These are phyloP conservation scores for Apiospora pterosperma DNA, from an alignment of 2,329 filamentous ascomycete species.

Conservation along the genomic window DNA sequence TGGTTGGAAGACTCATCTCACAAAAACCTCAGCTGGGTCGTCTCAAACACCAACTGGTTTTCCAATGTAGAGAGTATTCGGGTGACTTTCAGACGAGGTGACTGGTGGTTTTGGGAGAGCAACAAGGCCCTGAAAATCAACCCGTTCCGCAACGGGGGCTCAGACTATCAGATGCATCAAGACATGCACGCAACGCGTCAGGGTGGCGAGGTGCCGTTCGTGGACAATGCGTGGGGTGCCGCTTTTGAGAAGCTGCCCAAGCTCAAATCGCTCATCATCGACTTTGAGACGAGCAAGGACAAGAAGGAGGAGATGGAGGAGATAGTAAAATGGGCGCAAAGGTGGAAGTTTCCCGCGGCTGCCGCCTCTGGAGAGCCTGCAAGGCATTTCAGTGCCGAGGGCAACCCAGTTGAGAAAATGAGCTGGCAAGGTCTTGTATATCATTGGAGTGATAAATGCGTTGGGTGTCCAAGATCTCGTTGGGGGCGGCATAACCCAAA, in stretches of 20 bases:
- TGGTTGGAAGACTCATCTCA: conserved; percentile 19
- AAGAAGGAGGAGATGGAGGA: conserved; percentile 13
- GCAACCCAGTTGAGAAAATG: conserved; percentile 14
- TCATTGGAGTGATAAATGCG: conserved; percentile 9
- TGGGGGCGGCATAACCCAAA: neutral
- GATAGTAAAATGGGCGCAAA: conserved; percentile 18
- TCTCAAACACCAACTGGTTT: conserved; percentile 13
- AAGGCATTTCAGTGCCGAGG: conserved; percentile 13
- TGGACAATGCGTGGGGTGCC: conserved; percentile 13
- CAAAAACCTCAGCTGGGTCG: conserved; percentile 6
- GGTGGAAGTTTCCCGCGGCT: conserved; percentile 18
- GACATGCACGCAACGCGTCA: conserved; percentile 13
- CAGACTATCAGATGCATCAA: conserved; percentile 9
- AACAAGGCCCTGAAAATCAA: conserved; percentile 22
- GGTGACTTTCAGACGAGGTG: conserved; percentile 30
- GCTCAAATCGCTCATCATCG: conserved; percentile 17
- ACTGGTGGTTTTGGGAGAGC: conserved; percentile 33
- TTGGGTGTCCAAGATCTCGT: neutral
- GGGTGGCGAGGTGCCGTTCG: conserved; percentile 10
- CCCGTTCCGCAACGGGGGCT: conserved; percentile 14
- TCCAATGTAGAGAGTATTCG: conserved; percentile 21
- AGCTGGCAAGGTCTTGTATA: conserved; percentile 15
- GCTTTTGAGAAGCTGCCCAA: conserved; percentile 16
- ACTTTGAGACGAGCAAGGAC: conserved; percentile 20
- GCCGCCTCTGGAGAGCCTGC: neutral